Base-by-base conservation (phyloP, 148 eudicot genomes). In the Polygonum aviculare region DNA sequence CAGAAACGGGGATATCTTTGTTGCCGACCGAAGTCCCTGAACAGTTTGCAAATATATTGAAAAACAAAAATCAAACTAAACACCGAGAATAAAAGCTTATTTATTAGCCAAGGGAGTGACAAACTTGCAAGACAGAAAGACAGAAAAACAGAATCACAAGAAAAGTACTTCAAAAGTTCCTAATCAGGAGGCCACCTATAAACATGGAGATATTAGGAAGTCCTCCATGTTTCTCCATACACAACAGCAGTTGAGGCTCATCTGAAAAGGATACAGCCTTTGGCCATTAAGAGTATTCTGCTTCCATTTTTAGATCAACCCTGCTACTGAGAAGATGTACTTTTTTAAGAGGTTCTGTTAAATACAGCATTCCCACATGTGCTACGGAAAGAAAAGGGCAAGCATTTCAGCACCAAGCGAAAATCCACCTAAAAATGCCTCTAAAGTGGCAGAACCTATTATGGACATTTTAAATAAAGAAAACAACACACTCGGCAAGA, bases 11-110 rank as follows among this genome's bases (percentile, higher is more conserved):
- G 89, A 83, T 86, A 84, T 76, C 96, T 86, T 81, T 92, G 99
- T 86, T 93, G 99, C 91, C 89, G 82, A 75, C 99, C 99, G 51
- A 88, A 90, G 84, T 92, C 99, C 92, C 99, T 95, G 80, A 78
- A 74, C 70, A 63, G 31, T 14, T 11, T 54, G 78, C 71, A 45
- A 72, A 45, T n/a, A 41, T n/a, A 65, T 35, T 36, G 45, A 67
- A 7, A 36, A 26, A 1, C 31, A 26, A 26, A 26, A 26, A 26
- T 26, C 31, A 26, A 26, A 67, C 16, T n/a, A 15, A 1, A 12
- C 7, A 14, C 2, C 45, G 11, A 36, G 44, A 67, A 16, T 36
- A 11, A 67, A 67, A 8, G 21, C 45, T 33, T 63, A 3, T 57
- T 51, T 51, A n/a, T 57, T 63, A 63, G 39, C 69, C 4, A 63